A percentile compares a stretch with the other conserved stretches of the same genome.
These are phyloP conservation scores for Lasiosphaeris hirsuta DNA, from an alignment of 495 filamentous ascomycete species.

Conservation along the genomic window DNA sequence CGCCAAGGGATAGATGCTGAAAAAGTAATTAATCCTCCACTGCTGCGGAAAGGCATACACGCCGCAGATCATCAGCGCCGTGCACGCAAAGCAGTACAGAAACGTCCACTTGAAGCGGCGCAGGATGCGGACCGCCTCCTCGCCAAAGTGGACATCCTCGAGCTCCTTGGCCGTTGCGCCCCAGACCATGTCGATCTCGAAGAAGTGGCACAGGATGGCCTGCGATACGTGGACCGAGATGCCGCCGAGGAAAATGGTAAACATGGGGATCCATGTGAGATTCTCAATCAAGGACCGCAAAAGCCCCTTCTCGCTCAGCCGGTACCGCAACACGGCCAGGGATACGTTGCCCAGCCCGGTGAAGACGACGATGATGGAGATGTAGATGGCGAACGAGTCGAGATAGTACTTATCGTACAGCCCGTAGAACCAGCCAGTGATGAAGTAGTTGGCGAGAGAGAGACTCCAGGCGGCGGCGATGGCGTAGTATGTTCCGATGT, in stretches of 20 bases:
- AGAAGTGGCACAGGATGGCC: conserved; percentile 58
- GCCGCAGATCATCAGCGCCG: conserved; percentile 47
- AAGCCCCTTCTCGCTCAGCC: conserved; percentile 41
- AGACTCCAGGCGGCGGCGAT: conserved; percentile 64
- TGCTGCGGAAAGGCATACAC: conserved; percentile 43
- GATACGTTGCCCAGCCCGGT: conserved; percentile 52
- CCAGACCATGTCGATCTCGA: conserved; percentile 62
- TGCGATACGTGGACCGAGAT: conserved; percentile 61
- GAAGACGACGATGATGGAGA: conserved; percentile 55
- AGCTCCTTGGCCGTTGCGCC: conserved; percentile 61
- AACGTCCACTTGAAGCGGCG: conserved; percentile 60
- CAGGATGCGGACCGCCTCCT: conserved; percentile 56
- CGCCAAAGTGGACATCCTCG: conserved; percentile 57
- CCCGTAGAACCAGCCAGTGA: conserved; percentile 58
- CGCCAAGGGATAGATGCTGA: conserved; percentile 56
- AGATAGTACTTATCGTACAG: conserved; percentile 61
- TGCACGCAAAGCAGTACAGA: conserved; percentile 46
- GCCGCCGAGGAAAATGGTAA: conserved; percentile 62
- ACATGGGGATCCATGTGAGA: conserved; percentile 61
- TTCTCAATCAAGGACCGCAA: conserved; percentile 50
- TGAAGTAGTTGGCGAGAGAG: conserved; percentile 62
- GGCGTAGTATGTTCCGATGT: conserved; percentile 75
- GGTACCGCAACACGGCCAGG: conserved; percentile 53
- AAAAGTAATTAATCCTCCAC: conserved; percentile 57
- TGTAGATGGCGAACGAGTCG: conserved; percentile 57